Base-by-base conservation (phyloP, 345 rosid species). In the Boechera stricta region DNA sequence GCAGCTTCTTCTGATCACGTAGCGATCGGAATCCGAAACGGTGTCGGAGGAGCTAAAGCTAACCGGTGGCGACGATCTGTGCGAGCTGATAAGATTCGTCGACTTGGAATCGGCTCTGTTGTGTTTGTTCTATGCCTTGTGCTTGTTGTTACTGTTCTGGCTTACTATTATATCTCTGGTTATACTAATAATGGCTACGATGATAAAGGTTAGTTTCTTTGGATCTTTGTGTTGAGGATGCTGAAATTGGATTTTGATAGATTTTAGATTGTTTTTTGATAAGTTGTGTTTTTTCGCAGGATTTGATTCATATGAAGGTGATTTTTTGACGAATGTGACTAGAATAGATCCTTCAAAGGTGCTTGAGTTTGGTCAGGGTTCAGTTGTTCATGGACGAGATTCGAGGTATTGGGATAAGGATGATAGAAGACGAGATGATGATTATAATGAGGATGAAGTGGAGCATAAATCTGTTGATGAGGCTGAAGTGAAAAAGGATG, bases 381-480 rank as follows among this genome's bases (percentile, higher is more conserved):
- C 95, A 0, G 87, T 81, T 24, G 54, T 78, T 29, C 92, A 87
- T 65, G 98, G 94, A 45, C 81, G 93, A 24, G 98, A 94, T 83
- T 94, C 98, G 3, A 85, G 97, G 76, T 85, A 85, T 79, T 92
- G 98, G 98, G 98, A 94, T 79, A 86, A 74, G 84, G 98, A 94
- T 80, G 98, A 92, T 76, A 86, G 98, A 83, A 90, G 98, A 80
- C 82, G 98, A 70, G 98, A 94, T 82, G 85, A 71, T 68, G 99
- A 95, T 76, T 95, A 92, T 51, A 77, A 82, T 61, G 96, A 87
- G 83, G 96, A 88, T 65, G 86, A 36, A 18, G 84, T 84, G 29
- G 84, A 87, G 33, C 84, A 77, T 66, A 73, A 42, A 42, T 42
- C 49, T 44, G 39, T 36, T 7, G 9, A 36, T 5, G 39, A 73